These are phyloP conservation scores for Kuraishia ogatae DNA, from an alignment of 805 yeast genomes.

Conservation along the genomic window DNA sequence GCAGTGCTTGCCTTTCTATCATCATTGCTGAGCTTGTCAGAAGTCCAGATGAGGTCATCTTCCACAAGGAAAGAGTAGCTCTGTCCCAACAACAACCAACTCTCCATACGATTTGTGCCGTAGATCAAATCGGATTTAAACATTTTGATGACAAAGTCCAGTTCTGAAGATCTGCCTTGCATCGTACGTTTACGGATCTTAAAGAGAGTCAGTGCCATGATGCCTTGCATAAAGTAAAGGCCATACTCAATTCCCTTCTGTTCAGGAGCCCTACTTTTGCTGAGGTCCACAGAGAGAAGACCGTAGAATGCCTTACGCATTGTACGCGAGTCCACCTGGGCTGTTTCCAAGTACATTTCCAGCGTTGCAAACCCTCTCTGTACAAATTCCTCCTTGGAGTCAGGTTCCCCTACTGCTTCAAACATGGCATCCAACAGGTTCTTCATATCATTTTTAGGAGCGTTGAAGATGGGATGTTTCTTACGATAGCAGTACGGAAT, in stretches of 20 bases:
- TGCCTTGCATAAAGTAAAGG: constrained; percentile 61
- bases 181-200: constrained; percentile 62
- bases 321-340: constrained; percentile 32
- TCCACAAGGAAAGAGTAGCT: constrained; percentile 74
- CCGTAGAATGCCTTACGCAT: constrained; percentile 50
- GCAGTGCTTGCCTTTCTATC: constrained; percentile 60
- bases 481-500: constrained; percentile 46
- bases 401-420: constrained; percentile 65
- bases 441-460: constrained; percentile 66
- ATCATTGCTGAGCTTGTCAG: constrained; percentile 62
- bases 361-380: constrained; percentile 36
- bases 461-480: constrained; percentile 48
- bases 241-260: constrained; percentile 40
- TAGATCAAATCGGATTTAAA: constrained; percentile 60
- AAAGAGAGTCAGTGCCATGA: constrained; percentile 59
- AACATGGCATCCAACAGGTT: constrained; percentile 61
- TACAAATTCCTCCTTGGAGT: constrained; percentile 28
- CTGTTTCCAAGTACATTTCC: constrained; percentile 36
- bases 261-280: constrained; percentile 21
- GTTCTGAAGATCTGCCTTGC: constrained; percentile 76
- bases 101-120: constrained; percentile 63
- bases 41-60: constrained; percentile 87
- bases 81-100: constrained; percentile 81
- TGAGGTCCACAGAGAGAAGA: constrained; percentile 18
- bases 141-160: constrained; percentile 63